Conservation (phyloP, 148 eudicot species). For the Rhododendron simsii region DNA sequence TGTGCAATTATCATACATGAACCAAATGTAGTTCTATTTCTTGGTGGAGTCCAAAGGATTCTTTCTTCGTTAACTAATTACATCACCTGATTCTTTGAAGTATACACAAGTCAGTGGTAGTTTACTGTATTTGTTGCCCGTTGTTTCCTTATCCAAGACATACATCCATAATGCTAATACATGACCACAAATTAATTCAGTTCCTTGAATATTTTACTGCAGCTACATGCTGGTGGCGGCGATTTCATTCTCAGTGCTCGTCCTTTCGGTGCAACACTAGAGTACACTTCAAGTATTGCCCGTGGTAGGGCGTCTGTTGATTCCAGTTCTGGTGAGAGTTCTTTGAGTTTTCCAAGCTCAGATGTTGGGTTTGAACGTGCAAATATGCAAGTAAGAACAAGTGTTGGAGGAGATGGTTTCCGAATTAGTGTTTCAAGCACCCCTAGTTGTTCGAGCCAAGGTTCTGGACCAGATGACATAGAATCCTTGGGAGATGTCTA, state of each 20-base stretch:
- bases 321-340: constrained; percentile 18
- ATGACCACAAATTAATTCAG: not conserved
- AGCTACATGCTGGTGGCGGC: constrained; percentile 38
- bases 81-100: not conserved
- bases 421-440: constrained; percentile 79
- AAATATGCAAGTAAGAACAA: constrained; percentile 61
- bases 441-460: constrained; percentile 70
- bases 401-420: constrained; percentile 58
- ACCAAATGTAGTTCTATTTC: not conserved
- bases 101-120: not conserved
- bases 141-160: not conserved
- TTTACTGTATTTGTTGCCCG: not conserved
- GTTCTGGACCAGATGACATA: constrained; percentile 76
- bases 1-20: not conserved
- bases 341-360: constrained; percentile 24
- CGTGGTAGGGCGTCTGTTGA: constrained; percentile 51
- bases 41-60: not conserved
- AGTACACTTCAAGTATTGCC: constrained; percentile 34
- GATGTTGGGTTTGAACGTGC: constrained; percentile 59
- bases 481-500: constrained; percentile 81
- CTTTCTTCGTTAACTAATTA: not conserved
- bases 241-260: constrained; percentile 36
- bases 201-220: constrained; percentile 15
- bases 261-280: constrained; percentile 45
- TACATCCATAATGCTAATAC: not conserved